Conservation (phyloP, 176 grass and related monocot genomes). For the Musa troglodytarum region DNA sequence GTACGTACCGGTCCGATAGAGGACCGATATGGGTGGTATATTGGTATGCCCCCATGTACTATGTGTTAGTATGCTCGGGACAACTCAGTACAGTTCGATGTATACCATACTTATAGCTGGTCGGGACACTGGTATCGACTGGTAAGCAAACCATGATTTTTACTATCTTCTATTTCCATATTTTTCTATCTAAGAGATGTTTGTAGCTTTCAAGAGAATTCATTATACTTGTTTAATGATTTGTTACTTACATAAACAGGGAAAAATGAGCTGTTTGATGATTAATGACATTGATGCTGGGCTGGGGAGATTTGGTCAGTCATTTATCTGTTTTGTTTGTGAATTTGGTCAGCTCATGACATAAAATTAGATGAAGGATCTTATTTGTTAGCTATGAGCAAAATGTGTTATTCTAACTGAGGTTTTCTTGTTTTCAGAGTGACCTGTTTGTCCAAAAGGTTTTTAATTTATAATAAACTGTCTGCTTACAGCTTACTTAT, state of each 20-base stretch:
- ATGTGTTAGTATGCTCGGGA: too few species aligned
- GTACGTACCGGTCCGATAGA: too few species aligned
- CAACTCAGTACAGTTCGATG: too few species aligned
- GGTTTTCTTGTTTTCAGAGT: background rate
- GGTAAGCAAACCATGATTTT: too few species aligned
- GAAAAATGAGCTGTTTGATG: slow-evolving; percentile 95
- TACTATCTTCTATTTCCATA: too few species aligned
- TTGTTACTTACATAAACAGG: slow-evolving; percentile 31
- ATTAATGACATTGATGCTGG: slow-evolving; percentile 99
- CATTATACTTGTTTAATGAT: background rate
- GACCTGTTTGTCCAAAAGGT: background rate
- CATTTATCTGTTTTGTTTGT: slow-evolving; percentile 5
- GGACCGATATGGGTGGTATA: too few species aligned
- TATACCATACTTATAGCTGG: too few species aligned
- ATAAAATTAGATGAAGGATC: background rate
- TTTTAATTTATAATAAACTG: background rate
- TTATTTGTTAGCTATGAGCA: background rate
- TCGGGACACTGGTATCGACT: too few species aligned
- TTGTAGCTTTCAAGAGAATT: background rate
- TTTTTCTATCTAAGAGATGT: background rate
- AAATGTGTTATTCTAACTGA: background rate
- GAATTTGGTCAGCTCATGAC: background rate
- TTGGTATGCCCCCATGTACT: too few species aligned
- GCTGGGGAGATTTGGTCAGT: slow-evolving; percentile 87
- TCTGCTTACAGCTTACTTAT: too few species aligned